Percentiles rank a stretch among this genome's conserved stretches.
Evolutionary conservation across 2,329 filamentous ascomycete genomes (phyloP).

Genomic region (Verticillium dahliae): DNA sequence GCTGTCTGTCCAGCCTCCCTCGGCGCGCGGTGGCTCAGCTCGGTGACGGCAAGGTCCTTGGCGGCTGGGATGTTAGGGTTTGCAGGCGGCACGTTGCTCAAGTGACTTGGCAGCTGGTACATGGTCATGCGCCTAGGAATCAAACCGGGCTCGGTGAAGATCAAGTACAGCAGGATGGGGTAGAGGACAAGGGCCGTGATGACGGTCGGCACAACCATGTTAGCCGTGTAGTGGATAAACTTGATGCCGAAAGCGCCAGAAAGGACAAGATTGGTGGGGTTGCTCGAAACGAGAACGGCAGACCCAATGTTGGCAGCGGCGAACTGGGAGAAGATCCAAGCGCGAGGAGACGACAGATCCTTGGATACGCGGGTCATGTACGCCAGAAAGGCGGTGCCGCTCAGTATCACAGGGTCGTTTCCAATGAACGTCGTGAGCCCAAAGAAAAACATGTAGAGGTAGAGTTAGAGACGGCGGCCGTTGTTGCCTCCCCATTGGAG

Average conservation of each 20-base stretch:
- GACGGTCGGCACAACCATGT: slow-evolving; percentile 68
- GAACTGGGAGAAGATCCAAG: slow-evolving; percentile 69
- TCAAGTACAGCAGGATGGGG: slow-evolving; percentile 61
- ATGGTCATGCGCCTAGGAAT: slow-evolving; percentile 61
- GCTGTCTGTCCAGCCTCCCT: slow-evolving; percentile 40
- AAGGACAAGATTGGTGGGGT: slow-evolving; percentile 69
- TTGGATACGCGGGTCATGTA: slow-evolving; percentile 71
- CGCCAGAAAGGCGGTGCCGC: slow-evolving; percentile 65
- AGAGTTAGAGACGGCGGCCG: slow-evolving; percentile 62
- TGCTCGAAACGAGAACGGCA: slow-evolving; percentile 69
- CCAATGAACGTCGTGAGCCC: slow-evolving; percentile 59
- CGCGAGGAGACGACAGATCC: slow-evolving; percentile 61
- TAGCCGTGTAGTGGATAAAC: slow-evolving; percentile 66
- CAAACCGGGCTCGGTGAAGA: slow-evolving; percentile 58
- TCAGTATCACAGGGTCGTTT: slow-evolving; percentile 69
- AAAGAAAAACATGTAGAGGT: slow-evolving; percentile 68
- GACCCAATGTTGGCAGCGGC: slow-evolving; percentile 67
- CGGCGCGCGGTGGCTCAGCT: slow-evolving; percentile 27
- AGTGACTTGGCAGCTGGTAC: slow-evolving; percentile 57
- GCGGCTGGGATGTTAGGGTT: slow-evolving; percentile 51
- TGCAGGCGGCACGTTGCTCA: slow-evolving; percentile 47
- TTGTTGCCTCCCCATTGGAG: slow-evolving; percentile 58
- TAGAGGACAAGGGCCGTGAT: slow-evolving; percentile 62
- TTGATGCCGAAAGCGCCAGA: slow-evolving; percentile 65
- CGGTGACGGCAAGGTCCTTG: slow-evolving; percentile 42